A percentile compares a stretch with the other conserved stretches of the same genome.
Conservation (phyloP, 108 stramenopile species). For the Pseudonitzschia multiseries region DNA sequence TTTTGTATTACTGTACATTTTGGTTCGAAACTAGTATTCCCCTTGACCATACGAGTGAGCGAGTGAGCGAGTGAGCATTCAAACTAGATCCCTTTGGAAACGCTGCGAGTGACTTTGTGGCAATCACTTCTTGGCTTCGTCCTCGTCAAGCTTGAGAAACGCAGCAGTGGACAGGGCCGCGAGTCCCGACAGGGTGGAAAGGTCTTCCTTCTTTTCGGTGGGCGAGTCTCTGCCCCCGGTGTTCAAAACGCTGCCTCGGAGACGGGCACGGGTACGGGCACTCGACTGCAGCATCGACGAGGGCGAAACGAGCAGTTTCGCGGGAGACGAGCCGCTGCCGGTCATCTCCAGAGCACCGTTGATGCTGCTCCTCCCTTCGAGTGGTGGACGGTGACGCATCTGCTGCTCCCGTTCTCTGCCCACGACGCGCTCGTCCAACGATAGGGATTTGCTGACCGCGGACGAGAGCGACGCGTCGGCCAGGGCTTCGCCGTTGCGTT, state of each 20-base stretch:
- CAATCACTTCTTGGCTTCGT: not conserved
- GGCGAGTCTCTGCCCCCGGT: not conserved
- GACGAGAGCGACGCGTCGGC: conserved; percentile 17
- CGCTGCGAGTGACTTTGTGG: too few species aligned
- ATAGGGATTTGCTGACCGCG: conserved; percentile 23
- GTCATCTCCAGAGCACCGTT: not conserved
- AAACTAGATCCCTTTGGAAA: not conserved
- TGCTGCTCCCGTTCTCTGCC: conserved; percentile 25
- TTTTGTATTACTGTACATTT: too few species aligned
- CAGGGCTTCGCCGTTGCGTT: conserved; percentile 17
- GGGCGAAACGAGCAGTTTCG: conserved; percentile 23
- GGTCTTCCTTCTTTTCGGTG: conserved; percentile 18
- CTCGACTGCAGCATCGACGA: conserved; percentile 27
- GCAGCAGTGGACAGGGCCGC: conserved; percentile 46
- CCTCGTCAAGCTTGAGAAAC: conserved; percentile 39
- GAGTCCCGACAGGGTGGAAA: conserved; percentile 32
- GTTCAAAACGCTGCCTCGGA: not conserved
- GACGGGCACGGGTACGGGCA: not conserved
- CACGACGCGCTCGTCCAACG: conserved; percentile 33
- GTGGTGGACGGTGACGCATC: not conserved
- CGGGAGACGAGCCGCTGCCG: not conserved
- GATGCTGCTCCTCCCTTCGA: not conserved
- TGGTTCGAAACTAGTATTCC: too few species aligned
- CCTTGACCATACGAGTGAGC: too few species aligned
- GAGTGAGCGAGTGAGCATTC: not conserved